Percentiles rank a stretch among this genome's conserved stretches.
phyloP scores from a whole-genome alignment of 139 green algal species.

The Closterium sp. region DNA sequence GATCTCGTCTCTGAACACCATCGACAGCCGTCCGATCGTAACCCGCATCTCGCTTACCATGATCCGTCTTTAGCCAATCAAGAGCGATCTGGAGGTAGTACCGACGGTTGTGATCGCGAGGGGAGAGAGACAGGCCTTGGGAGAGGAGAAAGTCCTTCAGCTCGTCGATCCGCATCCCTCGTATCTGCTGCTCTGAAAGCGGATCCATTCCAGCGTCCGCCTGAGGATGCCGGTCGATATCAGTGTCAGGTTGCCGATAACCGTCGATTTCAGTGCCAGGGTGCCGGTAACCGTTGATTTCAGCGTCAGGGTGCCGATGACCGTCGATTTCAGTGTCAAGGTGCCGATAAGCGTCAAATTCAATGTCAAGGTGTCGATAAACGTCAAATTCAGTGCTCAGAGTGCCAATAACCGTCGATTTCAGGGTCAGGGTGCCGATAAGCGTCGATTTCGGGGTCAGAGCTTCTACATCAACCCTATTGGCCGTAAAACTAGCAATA shows the following conservation, averaged over 20 bases:
- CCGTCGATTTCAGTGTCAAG: neutral
- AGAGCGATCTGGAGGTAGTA: neutral
- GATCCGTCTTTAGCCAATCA: neutral
- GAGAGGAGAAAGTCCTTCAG: neutral
- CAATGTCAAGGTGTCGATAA: too few relatives aligned
- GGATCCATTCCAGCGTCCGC: neutral
- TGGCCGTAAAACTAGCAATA: neutral
- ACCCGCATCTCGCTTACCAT: neutral
- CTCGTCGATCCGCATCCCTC: neutral
- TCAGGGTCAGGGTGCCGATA: too few relatives aligned
- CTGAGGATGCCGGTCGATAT: neutral
- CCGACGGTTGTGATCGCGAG: neutral
- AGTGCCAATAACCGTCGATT: neutral
- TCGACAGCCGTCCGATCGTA: neutral
- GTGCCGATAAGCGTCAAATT: too few relatives aligned
- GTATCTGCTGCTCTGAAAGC: neutral
- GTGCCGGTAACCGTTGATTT: neutral
- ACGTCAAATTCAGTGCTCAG: neutral
- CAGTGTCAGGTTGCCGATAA: neutral
- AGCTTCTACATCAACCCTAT: too few relatives aligned
- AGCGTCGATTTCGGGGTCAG: too few relatives aligned
- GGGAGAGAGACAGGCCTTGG: neutral
- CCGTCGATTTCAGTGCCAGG: neutral
- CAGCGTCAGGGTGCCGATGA: neutral
- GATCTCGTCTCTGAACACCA: neutral